Evolutionary conservation across 139 green algal genomes (phyloP).

Genomic region (Diplosphaera chodatii): DNA sequence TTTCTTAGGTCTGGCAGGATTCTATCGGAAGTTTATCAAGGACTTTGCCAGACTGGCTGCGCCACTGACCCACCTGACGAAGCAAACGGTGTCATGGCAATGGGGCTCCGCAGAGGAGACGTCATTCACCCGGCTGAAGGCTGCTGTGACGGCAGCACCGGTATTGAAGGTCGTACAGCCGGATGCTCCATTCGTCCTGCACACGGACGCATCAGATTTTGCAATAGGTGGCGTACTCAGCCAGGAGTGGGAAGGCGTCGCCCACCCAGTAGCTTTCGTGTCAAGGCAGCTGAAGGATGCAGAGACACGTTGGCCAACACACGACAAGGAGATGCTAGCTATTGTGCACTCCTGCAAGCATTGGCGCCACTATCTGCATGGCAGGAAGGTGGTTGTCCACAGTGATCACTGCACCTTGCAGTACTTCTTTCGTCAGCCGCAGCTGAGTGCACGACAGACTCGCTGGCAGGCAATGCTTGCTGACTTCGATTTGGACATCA

Average conservation of each 20-base stretch:
- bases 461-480: neutral
- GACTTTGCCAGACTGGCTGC: constrained; percentile 16
- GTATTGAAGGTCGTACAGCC: constrained; percentile 4
- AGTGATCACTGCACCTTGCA: neutral
- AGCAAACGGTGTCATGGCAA: constrained; percentile 9
- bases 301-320: constrained; percentile 2
- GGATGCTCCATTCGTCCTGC: constrained; percentile 2
- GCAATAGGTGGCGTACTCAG: constrained; percentile 31
- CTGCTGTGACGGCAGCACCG: neutral
- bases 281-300: neutral
- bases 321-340: constrained; percentile 29
- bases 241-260: constrained; percentile 15
- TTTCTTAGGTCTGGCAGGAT: constrained; percentile 34
- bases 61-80: constrained; percentile 21
- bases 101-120: constrained; percentile 15
- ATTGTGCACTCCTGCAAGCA: constrained; percentile 17
- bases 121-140: constrained; percentile 12
- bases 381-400: neutral
- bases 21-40: constrained; percentile 35
- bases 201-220: constrained; percentile 14
- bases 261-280: neutral
- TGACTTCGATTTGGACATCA: neutral
- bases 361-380: constrained; percentile 25
- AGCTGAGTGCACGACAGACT: neutral
- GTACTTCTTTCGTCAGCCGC: neutral